A percentile compares a stretch with the other conserved stretches of the same genome.
Conservation (phyloP, 768 basidiomycete species). For the Kondoa malvinella region DNA sequence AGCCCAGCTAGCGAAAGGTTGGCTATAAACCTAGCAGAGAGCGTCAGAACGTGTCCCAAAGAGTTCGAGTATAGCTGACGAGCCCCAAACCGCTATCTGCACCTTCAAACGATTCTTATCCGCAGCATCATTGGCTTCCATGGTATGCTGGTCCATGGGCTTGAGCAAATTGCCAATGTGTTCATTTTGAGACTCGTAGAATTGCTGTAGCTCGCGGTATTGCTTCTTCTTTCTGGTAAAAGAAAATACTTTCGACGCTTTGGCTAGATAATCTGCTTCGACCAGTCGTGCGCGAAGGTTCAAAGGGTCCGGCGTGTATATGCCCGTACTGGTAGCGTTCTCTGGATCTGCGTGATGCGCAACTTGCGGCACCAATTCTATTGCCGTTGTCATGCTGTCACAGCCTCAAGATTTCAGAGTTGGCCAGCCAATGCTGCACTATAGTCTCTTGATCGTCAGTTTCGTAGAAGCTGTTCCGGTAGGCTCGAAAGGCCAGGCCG, state of each 20-base stretch:
- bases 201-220: neutral
- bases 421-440: too few species aligned
- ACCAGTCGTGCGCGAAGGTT: slow-evolving; percentile 1
- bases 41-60: too few species aligned
- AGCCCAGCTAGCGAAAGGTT: slow-evolving; percentile 20
- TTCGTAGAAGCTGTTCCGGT: too few species aligned
- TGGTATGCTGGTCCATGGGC: slow-evolving; percentile 9
- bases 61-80: too few species aligned
- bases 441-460: too few species aligned
- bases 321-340: neutral
- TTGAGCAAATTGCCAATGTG: slow-evolving; percentile 15
- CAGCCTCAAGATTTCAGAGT: neutral
- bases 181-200: slow-evolving; percentile 9
- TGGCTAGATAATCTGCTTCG: neutral
- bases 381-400: neutral
- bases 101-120: slow-evolving; percentile 14
- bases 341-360: neutral
- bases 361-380: neutral
- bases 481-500: too few species aligned
- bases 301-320: neutral
- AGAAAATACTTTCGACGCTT: neutral
- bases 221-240: neutral
- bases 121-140: slow-evolving; percentile 7
- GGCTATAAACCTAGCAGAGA: slow-evolving; percentile 10
- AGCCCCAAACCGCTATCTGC: slow-evolving; percentile 15